Evolutionary conservation across 2,329 filamentous ascomycete genomes (phyloP), one percentile per base, ranked within the genome.

Genomic region (Fusarium algeriense): DNA sequence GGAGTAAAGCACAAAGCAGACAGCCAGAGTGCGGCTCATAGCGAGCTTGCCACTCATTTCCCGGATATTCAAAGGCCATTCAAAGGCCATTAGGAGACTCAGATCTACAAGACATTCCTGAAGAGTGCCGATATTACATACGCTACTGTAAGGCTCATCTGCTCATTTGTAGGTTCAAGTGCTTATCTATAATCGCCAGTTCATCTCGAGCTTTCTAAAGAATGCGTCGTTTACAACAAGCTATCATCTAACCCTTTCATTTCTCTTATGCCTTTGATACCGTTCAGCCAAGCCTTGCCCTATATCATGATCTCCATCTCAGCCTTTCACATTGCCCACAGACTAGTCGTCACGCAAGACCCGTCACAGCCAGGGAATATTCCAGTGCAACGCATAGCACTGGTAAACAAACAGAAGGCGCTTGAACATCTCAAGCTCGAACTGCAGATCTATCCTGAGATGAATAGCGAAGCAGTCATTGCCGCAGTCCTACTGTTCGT

Each of bases 401-500:
- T 50, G 0, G 1, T 50, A 6, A 26, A 23, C 30, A 50, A 50
- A 11, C 30, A 35, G 2, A 34, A 26, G 3, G 46, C 46, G 1
- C 7, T 35, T 1, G 7, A 4, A 2, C 1, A 1, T 23, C 30
- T 49, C 12, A 49, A 35, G 4, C 2, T 13, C 1, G 46, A 34
- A 15, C 2, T 49, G 2, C 2, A 23, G 2, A 8, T 50, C 11
- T n/a, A 35, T 1, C 11, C 15, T 2, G 30, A 19, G 15, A 50
- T 14, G 0, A 23, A 49, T 4, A 23, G 3, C 1, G 30, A 49
- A 17, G 14, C 46, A 5, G n/a, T 49, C 0, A 49, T 49, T 2
- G 46, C 46, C 0, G 46, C 46, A 0, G 46, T 49, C 0, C 0
- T 49, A 0, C 7, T 49, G 0, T 49, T 34, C 0, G n/a, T 49